A percentile compares a stretch with the other conserved stretches of the same genome.
These are phyloP conservation scores for Diospyros kaki DNA, from an alignment of 148 eudicot genomes.

Conservation along the genomic window DNA sequence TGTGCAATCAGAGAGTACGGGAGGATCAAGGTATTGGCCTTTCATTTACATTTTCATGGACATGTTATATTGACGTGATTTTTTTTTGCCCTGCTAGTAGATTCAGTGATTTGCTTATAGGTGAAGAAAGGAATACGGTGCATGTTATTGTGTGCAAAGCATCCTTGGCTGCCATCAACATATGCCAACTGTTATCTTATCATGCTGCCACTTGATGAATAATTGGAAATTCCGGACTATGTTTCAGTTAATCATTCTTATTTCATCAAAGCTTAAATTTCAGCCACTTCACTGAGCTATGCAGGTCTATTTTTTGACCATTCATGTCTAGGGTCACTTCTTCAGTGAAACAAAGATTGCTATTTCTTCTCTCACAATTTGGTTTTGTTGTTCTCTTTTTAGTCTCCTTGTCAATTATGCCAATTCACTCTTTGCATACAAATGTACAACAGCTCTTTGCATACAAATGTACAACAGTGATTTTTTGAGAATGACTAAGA, in stretches of 20 bases:
- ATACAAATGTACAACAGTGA: not conserved
- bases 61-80: not conserved
- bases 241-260: not conserved
- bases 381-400: not conserved
- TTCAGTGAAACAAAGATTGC: not conserved
- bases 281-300: not conserved
- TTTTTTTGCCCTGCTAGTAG: not conserved
- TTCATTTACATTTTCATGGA: not conserved
- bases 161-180: not conserved
- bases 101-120: not conserved
- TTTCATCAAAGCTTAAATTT: not conserved
- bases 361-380: not conserved
- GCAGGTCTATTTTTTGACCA: too few species aligned
- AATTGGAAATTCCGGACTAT: not conserved
- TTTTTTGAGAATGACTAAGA: not conserved
- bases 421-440: not conserved
- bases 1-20: conserved; percentile 78
- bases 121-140: not conserved
- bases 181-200: not conserved
- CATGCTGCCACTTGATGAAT: not conserved
- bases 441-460: not conserved
- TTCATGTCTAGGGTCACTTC: not conserved
- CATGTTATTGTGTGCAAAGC: conserved; percentile 8
- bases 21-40: conserved; percentile 72
- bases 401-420: not conserved